Evolutionary conservation across 306 rosid species (phyloP).

Genomic region (Oemleria cerasiformis): DNA sequence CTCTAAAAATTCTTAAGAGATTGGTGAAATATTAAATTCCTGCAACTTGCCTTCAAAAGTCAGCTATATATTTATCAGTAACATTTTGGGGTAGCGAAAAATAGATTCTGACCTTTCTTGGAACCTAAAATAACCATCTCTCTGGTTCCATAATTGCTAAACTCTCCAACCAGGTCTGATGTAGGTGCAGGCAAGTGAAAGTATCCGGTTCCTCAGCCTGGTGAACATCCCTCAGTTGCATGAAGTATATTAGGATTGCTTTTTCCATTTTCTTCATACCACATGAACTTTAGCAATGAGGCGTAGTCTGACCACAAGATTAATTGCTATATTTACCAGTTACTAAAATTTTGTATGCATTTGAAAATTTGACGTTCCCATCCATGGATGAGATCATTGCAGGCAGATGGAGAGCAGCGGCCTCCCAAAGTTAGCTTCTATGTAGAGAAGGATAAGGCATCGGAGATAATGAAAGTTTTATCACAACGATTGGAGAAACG

Average conservation of each 20-base stretch:
- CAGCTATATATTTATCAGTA: neutral
- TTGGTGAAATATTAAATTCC: too few relatives aligned
- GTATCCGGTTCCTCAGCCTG: slow-evolving; percentile 45
- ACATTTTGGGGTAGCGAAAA: neutral
- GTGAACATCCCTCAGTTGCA: slow-evolving; percentile 63
- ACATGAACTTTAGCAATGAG: slow-evolving; percentile 25
- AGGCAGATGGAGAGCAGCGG: slow-evolving; percentile 72
- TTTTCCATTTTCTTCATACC: slow-evolving; percentile 55
- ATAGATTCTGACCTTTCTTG: slow-evolving; percentile 15
- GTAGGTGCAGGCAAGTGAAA: slow-evolving; percentile 60
- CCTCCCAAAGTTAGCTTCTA: slow-evolving; percentile 87
- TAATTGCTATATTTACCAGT: neutral
- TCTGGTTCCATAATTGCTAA: slow-evolving; percentile 30
- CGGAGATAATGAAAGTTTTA: slow-evolving; percentile 40
- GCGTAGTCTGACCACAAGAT: neutral
- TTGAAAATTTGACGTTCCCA: neutral
- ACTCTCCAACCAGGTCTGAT: slow-evolving; percentile 71
- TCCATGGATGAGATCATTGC: slow-evolving; percentile 29
- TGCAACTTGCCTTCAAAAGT: neutral
- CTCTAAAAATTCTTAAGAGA: too few relatives aligned
- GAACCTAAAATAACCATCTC: slow-evolving; percentile 45
- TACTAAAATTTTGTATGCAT: neutral
- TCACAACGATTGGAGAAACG: slow-evolving; percentile 48
- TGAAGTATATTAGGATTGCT: slow-evolving; percentile 41
- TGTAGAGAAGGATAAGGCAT: slow-evolving; percentile 58